Conservation (phyloP, 2,329 filamentous ascomycete genomes). For the Claviceps lovelessii region DNA sequence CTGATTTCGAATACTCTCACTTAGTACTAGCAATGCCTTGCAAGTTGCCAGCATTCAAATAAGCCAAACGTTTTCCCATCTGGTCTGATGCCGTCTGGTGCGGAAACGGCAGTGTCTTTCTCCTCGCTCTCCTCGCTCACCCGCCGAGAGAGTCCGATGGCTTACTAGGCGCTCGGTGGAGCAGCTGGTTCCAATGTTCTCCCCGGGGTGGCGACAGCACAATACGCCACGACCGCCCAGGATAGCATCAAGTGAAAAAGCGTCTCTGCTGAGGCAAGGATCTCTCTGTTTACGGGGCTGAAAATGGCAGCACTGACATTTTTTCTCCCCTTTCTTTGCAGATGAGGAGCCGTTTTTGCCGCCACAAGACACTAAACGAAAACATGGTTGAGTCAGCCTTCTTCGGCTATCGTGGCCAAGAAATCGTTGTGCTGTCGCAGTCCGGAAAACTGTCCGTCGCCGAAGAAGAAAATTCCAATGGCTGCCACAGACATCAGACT, state of each 20-base stretch:
- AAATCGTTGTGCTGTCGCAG: no score
- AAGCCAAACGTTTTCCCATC: no score
- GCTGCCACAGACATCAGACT: not conserved
- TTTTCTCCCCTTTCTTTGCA: not conserved
- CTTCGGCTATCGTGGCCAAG: not conserved
- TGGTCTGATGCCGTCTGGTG: no score
- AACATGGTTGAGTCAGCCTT: no score
- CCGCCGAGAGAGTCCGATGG: not conserved
- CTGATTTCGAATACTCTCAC: no score
- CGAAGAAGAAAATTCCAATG: not conserved
- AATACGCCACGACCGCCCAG: not conserved
- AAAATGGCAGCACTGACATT: not conserved
- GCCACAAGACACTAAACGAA: no score
- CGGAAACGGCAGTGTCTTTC: no score
- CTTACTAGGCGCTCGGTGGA: conserved; percentile 11
- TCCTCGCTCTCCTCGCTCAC: not conserved
- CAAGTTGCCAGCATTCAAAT: not conserved
- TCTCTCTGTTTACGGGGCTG: no score
- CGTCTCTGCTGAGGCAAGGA: not conserved
- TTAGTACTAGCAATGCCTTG: no score
- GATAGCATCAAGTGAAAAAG: not conserved
- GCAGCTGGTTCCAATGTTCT: conserved; percentile 16
- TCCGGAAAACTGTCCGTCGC: no score
- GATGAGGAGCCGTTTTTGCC: no score
- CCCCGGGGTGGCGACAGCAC: conserved; percentile 5